These are phyloP conservation scores for Gloeopeniophorella convolvens DNA, from an alignment of 768 basidiomycete genomes.

Conservation along the genomic window DNA sequence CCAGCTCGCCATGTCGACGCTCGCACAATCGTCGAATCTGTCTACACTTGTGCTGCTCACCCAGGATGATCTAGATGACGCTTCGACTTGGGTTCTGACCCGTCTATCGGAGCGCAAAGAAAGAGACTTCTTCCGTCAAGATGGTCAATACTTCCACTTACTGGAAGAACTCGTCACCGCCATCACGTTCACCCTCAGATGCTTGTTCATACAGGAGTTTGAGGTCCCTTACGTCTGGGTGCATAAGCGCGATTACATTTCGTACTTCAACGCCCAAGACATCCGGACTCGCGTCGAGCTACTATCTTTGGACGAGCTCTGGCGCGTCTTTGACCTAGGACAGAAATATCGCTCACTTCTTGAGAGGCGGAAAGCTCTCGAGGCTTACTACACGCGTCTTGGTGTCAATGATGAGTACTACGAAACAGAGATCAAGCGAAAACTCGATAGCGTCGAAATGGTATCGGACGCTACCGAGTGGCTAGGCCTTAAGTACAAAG, in stretches of 20 bases:
- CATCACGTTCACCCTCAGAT: constrained; percentile 71
- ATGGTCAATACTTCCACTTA: constrained; percentile 53
- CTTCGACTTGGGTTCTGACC: constrained; percentile 83
- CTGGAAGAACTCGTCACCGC: constrained; percentile 67
- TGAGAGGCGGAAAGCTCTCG: constrained; percentile 61
- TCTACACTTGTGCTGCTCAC: constrained; percentile 58
- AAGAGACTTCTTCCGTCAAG: constrained; percentile 62
- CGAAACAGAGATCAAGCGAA: constrained; percentile 56
- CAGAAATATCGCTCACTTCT: constrained; percentile 84
- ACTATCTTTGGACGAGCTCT: constrained; percentile 73
- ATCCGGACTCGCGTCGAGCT: constrained; percentile 61
- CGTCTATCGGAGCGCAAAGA: constrained; percentile 68
- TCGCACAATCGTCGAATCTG: constrained; percentile 60
- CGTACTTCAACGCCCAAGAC: constrained; percentile 67
- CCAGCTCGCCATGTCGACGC: constrained; percentile 81
- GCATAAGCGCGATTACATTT: constrained; percentile 88
- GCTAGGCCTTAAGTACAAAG: constrained; percentile 80
- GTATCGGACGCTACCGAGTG: constrained; percentile 90
- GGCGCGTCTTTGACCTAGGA: constrained; percentile 87
- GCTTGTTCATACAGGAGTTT: constrained; percentile 79
- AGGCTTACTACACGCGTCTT: constrained; percentile 60
- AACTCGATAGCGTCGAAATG: constrained; percentile 77
- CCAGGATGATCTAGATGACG: constrained; percentile 68
- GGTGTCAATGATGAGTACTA: constrained; percentile 71
- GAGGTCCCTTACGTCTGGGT: constrained; percentile 96